Evolutionary conservation across 768 basidiomycete genomes (phyloP).

Genomic region (Tricholoma terreum): DNA sequence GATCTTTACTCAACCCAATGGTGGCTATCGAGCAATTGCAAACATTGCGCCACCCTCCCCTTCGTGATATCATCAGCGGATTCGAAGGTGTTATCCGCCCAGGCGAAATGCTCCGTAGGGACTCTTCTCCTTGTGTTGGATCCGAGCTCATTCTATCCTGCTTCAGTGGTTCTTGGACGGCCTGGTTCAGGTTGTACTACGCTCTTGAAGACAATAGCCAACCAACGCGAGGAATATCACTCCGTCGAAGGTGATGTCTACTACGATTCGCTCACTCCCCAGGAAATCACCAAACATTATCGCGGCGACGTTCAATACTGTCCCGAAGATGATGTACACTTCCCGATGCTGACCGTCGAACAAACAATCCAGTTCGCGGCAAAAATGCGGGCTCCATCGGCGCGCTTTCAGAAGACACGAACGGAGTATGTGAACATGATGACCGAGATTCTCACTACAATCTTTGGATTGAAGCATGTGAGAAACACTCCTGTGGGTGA

Average conservation of each 20-base stretch:
- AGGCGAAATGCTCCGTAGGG: conserved; percentile 78
- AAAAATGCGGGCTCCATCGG: conserved; percentile 62
- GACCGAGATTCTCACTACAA: conserved; percentile 56
- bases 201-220: conserved; percentile 77
- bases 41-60: conserved; percentile 53
- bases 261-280: conserved; percentile 73
- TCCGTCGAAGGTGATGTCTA: conserved; percentile 64
- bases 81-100: conserved; percentile 66
- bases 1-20: conserved; percentile 57
- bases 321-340: conserved; percentile 84
- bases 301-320: conserved; percentile 81
- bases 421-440: conserved; percentile 40
- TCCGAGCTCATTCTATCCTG: neutral
- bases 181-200: conserved; percentile 87
- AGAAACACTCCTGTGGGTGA: conserved; percentile 74
- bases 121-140: neutral
- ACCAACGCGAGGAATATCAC: conserved; percentile 68
- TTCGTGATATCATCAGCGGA: conserved; percentile 57
- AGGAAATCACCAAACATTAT: conserved; percentile 59
- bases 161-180: conserved; percentile 75
- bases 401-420: conserved; percentile 44
- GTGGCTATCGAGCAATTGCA: conserved; percentile 42
- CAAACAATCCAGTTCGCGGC: conserved; percentile 73
- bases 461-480: conserved; percentile 76
- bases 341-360: conserved; percentile 78